Base-by-base conservation (phyloP, 371 early-diverging fungal species). In the Coemansia sp. region DNA sequence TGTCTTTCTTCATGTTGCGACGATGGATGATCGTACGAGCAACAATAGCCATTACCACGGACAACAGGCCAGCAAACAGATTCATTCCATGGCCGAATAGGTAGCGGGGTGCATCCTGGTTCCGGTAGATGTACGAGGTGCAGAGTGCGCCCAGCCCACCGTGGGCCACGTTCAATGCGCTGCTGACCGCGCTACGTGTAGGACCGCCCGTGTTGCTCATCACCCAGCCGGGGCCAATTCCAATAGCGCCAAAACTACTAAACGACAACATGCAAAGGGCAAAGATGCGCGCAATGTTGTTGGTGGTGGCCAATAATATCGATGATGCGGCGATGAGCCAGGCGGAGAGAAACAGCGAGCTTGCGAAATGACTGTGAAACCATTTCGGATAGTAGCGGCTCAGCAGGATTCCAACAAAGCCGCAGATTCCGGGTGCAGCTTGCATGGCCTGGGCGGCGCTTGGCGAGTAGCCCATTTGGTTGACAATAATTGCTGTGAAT, bases 61-160 rank as follows among this genome's bases (percentile, higher is more conserved):
- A 33, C 5, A 75, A 43, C 5, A 68, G 53, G 0, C 62, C 69
- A 2, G 66, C 64, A 51, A 61, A 62, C 47, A 77, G 48, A 7
- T 69, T 77, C 60, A 77, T 77, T n/a, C 58, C 62, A 32, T 70
- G 72, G 39, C 78, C 74, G 38, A 66, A 60, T 32, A 69, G 63
- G 66, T 85, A 88, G 36, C 71, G 49, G 3, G 87, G 87, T 5
- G 81, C 84, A 62, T 89, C 89, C 24, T 78, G 59, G 7, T 77
- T 78, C 33, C 85, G 78, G 62, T 89, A 90, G 10, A 84, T 75
- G 50, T 86, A 87, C 16, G 87, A 86, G 11, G 83, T 83, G 60
- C 87, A 79, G 16, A 84, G 81, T 31, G 87, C 88, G 43, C 88
- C 86, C 29, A 87, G 75, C 40, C 86, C 87, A 54, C 89, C 89